Evolutionary conservation across 1,139 yeast species (phyloP).

Genomic region (Geotrichum cucujoidarum): DNA sequence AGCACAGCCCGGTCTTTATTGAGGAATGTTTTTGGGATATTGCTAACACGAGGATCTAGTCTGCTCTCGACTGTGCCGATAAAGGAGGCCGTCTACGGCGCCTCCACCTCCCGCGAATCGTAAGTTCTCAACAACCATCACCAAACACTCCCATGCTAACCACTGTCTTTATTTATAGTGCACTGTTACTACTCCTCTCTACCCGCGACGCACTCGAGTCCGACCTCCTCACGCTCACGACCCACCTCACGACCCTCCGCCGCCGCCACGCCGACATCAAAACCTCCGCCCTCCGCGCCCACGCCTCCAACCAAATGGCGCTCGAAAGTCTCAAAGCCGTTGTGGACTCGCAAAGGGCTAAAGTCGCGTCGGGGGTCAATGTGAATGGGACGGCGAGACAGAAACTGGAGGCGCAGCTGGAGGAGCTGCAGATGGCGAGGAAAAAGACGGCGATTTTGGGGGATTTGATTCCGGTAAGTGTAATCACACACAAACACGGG

Average conservation of each 20-base stretch:
- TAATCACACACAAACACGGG: neutral
- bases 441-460: constrained; percentile 7
- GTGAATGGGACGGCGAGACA: neutral
- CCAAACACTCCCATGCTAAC: neutral
- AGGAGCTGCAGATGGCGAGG: constrained; percentile 4
- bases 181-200: constrained; percentile 12
- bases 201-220: constrained; percentile 17
- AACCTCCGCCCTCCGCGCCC: neutral
- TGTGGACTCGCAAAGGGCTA: neutral
- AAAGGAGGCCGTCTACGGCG: constrained; percentile 13
- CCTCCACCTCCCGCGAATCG: constrained; percentile 2
- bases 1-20: no score
- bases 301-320: constrained; percentile 1
- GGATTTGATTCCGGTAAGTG: constrained; percentile 13
- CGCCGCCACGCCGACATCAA: constrained; percentile 1
- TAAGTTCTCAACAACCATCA: neutral
- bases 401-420: neutral
- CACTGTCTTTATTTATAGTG: neutral
- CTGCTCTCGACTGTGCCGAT: constrained; percentile 5
- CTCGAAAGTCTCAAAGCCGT: neutral
- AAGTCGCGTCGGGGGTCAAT: neutral
- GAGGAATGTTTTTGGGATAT: no score
- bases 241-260: neutral
- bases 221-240: constrained; percentile 7
- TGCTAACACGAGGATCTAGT: neutral